These are phyloP conservation scores for Hysterangium stoloniferum DNA, from an alignment of 768 basidiomycete species.

Conservation along the genomic window DNA sequence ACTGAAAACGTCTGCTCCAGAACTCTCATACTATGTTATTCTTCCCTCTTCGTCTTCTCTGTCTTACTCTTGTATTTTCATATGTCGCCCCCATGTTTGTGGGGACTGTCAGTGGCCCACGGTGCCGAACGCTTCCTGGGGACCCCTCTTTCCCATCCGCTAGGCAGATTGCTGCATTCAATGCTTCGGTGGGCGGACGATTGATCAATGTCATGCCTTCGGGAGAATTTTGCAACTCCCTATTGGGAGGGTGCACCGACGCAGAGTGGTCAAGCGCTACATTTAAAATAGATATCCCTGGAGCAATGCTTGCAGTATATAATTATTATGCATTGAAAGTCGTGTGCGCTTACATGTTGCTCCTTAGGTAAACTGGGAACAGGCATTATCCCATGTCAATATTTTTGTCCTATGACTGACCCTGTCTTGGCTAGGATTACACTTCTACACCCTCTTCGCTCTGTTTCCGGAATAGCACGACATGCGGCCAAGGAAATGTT, in stretches of 20 bases:
- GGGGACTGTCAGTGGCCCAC: no score
- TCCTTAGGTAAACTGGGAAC: constrained; percentile 13
- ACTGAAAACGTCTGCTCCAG: no score
- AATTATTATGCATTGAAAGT: neutral
- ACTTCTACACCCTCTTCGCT: neutral
- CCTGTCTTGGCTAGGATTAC: constrained; percentile 10
- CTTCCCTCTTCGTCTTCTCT: no score
- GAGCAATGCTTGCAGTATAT: neutral
- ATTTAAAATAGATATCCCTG: neutral
- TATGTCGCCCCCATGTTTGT: no score
- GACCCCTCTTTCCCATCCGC: neutral
- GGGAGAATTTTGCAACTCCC: neutral
- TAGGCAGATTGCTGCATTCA: neutral
- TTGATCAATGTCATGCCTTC: neutral
- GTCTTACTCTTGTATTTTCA: no score
- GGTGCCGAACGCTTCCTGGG: neutral
- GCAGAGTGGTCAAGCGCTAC: neutral
- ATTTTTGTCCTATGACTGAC: no score
- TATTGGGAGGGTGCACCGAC: neutral
- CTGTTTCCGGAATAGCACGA: constrained; percentile 9
- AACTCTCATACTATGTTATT: no score
- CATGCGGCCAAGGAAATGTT: constrained; percentile 5
- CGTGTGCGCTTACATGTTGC: neutral
- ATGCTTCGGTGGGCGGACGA: neutral
- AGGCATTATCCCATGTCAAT: no score